Evolutionary conservation across 805 yeast genomes (phyloP).

Genomic region (Maudiozyma barnettii): DNA sequence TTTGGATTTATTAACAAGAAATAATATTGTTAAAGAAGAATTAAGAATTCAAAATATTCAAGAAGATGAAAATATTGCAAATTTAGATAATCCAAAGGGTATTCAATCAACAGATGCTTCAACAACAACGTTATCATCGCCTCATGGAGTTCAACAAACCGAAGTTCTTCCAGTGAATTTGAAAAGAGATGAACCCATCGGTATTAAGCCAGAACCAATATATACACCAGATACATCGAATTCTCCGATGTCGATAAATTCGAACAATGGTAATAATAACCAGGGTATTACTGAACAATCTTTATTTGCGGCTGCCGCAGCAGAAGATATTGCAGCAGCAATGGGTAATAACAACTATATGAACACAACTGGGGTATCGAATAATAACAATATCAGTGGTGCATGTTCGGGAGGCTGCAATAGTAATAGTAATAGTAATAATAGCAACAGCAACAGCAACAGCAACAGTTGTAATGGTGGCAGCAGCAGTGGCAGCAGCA

Average conservation of each 20-base stretch:
- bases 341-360: background rate
- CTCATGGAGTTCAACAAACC: too few species aligned
- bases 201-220: background rate
- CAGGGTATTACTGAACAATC: background rate
- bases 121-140: background rate
- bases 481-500: background rate
- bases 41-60: background rate
- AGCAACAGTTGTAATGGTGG: background rate
- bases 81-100: background rate
- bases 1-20: conserved; percentile 5
- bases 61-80: conserved; percentile 1
- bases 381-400: too few species aligned
- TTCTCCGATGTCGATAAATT: background rate
- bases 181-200: background rate
- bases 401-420: too few species aligned
- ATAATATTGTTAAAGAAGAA: background rate
- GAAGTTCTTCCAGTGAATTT: background rate
- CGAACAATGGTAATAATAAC: background rate
- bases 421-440: background rate
- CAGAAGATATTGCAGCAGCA: background rate
- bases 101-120: background rate
- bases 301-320: background rate
- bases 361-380: too few species aligned
- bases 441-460: background rate
- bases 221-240: background rate